Percentiles rank a stretch among this genome's conserved stretches.
These are phyloP conservation scores for Actinomortierella ambigua DNA, from an alignment of 371 early-diverging fungal species.

Conservation along the genomic window DNA sequence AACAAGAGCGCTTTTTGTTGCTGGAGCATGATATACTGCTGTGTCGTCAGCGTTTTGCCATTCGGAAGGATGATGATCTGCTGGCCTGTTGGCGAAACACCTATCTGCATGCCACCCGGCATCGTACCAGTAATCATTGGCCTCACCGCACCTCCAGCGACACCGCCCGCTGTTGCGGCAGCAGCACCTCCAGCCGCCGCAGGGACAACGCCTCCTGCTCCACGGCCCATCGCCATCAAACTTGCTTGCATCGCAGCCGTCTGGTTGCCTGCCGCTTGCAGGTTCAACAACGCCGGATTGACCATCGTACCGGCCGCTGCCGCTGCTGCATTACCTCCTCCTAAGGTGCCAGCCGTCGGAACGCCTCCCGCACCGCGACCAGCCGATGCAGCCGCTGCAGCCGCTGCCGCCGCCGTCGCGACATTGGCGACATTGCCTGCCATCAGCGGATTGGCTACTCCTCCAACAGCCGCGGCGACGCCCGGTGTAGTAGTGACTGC, in stretches of 20 bases:
- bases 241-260: no score
- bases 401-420: conserved; percentile 1
- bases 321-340: background rate
- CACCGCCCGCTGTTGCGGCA: background rate
- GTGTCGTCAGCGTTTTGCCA: conserved; percentile 18
- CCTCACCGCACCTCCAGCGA: background rate
- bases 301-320: conserved; percentile 2
- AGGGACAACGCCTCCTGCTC: no score
- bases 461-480: background rate
- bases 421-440: conserved; percentile 11
- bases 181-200: no score
- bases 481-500: conserved; percentile 19
- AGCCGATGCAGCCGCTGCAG: conserved; percentile 7
- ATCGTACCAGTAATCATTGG: background rate
- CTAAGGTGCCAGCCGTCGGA: conserved; percentile 1
- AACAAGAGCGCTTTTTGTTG: background rate
- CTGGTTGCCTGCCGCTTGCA: no score
- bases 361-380: conserved; percentile 3
- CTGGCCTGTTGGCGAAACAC: conserved; percentile 22
- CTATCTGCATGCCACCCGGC: conserved; percentile 11
- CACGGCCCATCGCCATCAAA: no score
- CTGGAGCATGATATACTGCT: conserved; percentile 16
- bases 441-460: no score
- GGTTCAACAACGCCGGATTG: no score
- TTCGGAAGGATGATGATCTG: conserved; percentile 26